Conservation (phyloP, 1,139 yeast species). For the Pichia sp. region DNA sequence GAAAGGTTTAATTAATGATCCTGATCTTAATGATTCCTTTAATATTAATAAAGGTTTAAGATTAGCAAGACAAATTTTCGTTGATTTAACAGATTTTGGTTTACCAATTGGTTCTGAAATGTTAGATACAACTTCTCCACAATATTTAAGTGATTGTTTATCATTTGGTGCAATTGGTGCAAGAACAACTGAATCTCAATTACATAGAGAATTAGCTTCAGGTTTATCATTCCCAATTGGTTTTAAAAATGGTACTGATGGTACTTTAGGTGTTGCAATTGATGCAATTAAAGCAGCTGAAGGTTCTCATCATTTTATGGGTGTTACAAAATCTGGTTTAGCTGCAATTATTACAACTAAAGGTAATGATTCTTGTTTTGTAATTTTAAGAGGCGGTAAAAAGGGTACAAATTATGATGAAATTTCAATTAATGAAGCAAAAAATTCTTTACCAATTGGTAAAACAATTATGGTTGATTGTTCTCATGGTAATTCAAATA, state of each 20-base stretch:
- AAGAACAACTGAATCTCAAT: slow-evolving; percentile 95
- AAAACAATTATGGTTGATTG: slow-evolving; percentile 86
- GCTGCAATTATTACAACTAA: slow-evolving; percentile 95
- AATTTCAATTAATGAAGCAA: slow-evolving; percentile 67
- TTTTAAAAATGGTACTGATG: slow-evolving; percentile 97
- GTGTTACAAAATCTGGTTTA: slow-evolving; percentile 92
- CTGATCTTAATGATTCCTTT: slow-evolving; percentile 87
- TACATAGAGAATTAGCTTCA: slow-evolving; percentile 94
- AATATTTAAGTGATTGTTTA: slow-evolving; percentile 82
- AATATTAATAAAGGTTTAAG: slow-evolving; percentile 93
- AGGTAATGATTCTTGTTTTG: slow-evolving; percentile 85
- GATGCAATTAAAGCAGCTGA: slow-evolving; percentile 94
- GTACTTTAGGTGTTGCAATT: slow-evolving; percentile 84
- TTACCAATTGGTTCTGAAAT: slow-evolving; percentile 94
- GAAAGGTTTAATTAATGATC: slow-evolving; percentile 97
- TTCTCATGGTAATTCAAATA: slow-evolving; percentile 93
- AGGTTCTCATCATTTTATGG: slow-evolving; percentile 91
- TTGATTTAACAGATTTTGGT: slow-evolving; percentile 68
- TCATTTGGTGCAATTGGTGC: slow-evolving; percentile 99
- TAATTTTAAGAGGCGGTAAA: slow-evolving; percentile 93
- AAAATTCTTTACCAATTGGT: slow-evolving; percentile 47
- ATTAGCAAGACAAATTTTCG: slow-evolving; percentile 78
- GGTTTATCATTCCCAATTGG: slow-evolving; percentile 98
- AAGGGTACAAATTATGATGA: slow-evolving; percentile 88
- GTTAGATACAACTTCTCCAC: slow-evolving; percentile 98